Evolutionary conservation across 306 rosid species (phyloP), one percentile per base, ranked within the genome.

Genomic region (Castanopsis chinensis): DNA sequence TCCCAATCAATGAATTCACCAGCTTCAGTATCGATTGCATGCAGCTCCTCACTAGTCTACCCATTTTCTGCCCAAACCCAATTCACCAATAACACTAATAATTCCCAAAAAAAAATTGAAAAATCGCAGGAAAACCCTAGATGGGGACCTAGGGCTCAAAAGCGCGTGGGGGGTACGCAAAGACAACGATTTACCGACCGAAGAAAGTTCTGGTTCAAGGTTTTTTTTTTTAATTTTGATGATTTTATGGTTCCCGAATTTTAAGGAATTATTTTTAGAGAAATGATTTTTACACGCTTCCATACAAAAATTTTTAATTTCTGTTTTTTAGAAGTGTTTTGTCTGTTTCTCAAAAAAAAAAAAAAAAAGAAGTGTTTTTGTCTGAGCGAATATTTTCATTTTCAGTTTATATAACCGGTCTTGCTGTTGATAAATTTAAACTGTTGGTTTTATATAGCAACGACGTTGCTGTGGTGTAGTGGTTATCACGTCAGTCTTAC

Each of bases 1-100:
- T 89, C 58, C 90, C 96, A 70, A 81, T 88, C 33, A 90, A 81
- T 33, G 97, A 94, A 80, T 94, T 94, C 45, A 89, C 96, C 85
- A 92, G 74, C 79, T 92, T 94, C 86, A 94, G 77, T 41, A 89
- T 74, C 64, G 94, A 94, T 86, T 90, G 97, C 1, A 89, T 76
- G 82, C 90, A 93, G 82, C 89, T 87, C 86, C 95, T 90, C 71
- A 81, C 77, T 69, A 90, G 32, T 61, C 87, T 78, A 72, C 6
- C 82, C 97, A 89, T 87, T 61, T 74, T 77, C 70, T 61, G 45
- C 13, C 68, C 27, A 6, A 71, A n/a, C 79, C 12, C 35, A 88
- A 85, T 51, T 76, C 53, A 64, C 73, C 41, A 59, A 45, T 45
- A 27, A 30, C 30, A 10, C 19, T 25, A 30, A 23, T 14, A 7